phyloP scores from a whole-genome alignment of 2,329 filamentous ascomycete genomes.

The Intubia oerlemansii region DNA sequence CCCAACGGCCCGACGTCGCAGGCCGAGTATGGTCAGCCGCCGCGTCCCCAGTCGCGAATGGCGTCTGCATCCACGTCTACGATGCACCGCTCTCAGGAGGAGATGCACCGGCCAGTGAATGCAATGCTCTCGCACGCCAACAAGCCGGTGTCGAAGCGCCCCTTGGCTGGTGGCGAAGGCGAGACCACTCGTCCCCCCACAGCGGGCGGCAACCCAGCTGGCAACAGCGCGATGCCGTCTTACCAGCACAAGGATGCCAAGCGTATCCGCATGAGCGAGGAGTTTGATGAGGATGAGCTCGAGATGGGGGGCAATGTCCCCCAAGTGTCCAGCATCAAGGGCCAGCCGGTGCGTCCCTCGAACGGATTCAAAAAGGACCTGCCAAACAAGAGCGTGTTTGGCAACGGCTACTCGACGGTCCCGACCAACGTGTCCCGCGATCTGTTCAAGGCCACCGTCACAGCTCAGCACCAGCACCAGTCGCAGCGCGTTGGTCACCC shows the following conservation, averaged over 20 bases:
- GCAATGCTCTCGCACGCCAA: constrained; percentile 32
- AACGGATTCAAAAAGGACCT: constrained; percentile 45
- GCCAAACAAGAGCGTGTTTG: constrained; percentile 36
- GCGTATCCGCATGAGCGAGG: constrained; percentile 57
- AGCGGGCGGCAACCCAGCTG: neutral
- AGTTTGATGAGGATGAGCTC: constrained; percentile 37
- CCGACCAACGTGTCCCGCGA: constrained; percentile 30
- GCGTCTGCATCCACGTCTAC: constrained; percentile 29
- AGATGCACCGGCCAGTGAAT: constrained; percentile 37
- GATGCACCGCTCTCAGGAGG: constrained; percentile 31
- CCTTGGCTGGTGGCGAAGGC: constrained; percentile 25
- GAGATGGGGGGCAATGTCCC: constrained; percentile 33
- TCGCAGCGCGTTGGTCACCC: constrained; percentile 42
- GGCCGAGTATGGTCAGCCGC: constrained; percentile 17
- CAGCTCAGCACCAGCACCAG: constrained; percentile 44
- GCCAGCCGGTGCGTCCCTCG: constrained; percentile 68
- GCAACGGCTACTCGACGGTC: constrained; percentile 38
- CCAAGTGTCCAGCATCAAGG: constrained; percentile 42
- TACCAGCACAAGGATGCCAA: constrained; percentile 56
- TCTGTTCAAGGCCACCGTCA: constrained; percentile 45
- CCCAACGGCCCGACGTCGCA: constrained; percentile 21
- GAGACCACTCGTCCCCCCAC: too few species aligned
- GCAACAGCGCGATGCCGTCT: constrained; percentile 24
- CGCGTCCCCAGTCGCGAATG: constrained; percentile 34
- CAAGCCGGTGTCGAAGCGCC: constrained; percentile 56